These are phyloP conservation scores for Penicillium psychrofluorescens DNA, from an alignment of 495 filamentous ascomycete genomes.

Conservation along the genomic window DNA sequence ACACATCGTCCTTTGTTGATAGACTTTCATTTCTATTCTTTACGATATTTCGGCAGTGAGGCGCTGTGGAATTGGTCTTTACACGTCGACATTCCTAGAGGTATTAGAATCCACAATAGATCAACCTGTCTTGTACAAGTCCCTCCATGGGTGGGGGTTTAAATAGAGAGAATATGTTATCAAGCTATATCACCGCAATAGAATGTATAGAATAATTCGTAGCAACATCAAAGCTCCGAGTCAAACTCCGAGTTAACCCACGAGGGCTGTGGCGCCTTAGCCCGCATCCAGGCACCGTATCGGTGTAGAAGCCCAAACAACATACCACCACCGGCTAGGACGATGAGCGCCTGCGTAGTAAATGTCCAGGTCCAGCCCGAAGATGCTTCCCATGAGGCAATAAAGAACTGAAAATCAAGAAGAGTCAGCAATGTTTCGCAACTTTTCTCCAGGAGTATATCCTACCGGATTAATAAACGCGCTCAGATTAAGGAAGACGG, in stretches of 20 bases:
- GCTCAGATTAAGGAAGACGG: slow-evolving; percentile 51
- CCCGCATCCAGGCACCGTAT: slow-evolving; percentile 33
- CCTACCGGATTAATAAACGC: slow-evolving; percentile 40
- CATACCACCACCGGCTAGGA: slow-evolving; percentile 32
- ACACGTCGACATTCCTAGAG: too few relatives aligned
- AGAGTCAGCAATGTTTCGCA: not conserved
- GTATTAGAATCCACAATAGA: too few relatives aligned
- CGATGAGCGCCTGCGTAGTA: slow-evolving; percentile 45
- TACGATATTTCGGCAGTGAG: too few relatives aligned
- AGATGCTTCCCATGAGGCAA: slow-evolving; percentile 44
- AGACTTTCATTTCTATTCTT: not conserved
- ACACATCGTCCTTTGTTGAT: not conserved
- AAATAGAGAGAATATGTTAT: too few relatives aligned
- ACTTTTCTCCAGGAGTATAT: not conserved
- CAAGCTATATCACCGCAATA: too few relatives aligned
- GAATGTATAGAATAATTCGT: not conserved
- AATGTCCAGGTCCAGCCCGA: slow-evolving; percentile 53
- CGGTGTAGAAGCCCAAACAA: slow-evolving; percentile 36
- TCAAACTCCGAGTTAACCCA: slow-evolving; percentile 43
- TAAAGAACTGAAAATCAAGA: slow-evolving; percentile 42
- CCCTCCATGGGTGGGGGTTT: too few relatives aligned
- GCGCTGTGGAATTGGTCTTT: too few relatives aligned
- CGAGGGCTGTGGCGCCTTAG: slow-evolving; percentile 17
- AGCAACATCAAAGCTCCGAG: slow-evolving; percentile 1
- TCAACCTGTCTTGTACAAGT: too few relatives aligned